These are phyloP conservation scores for Scenedesmus sp. DNA, from an alignment of 163 green algal species.

Conservation along the genomic window DNA sequence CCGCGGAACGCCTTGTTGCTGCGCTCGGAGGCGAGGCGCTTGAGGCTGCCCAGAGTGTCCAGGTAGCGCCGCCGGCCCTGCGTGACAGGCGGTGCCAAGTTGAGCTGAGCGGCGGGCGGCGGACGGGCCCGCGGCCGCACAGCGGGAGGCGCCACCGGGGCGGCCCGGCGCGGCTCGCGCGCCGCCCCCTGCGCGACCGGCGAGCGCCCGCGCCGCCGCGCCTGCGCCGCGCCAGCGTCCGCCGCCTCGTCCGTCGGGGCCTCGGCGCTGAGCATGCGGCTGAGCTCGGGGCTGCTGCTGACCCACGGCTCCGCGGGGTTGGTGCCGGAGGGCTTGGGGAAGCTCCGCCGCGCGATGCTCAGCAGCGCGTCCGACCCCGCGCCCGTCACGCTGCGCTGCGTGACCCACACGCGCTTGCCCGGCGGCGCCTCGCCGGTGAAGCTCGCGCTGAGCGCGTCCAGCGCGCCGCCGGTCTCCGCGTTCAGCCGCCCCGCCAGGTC, in stretches of 20 bases:
- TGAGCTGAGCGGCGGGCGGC: no score
- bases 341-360: background rate
- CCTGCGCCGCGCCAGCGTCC: no score
- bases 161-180: no score
- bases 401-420: conserved; percentile 7
- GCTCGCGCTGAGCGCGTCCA: background rate
- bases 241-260: no score
- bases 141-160: no score
- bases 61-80: no score
- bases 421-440: background rate
- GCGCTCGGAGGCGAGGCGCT: background rate
- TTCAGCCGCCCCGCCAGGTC: background rate
- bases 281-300: background rate
- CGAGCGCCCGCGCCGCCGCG: no score
- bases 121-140: no score
- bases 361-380: conserved; percentile 6
- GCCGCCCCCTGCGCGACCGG: no score
- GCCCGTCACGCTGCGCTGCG: background rate
- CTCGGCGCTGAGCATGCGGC: background rate
- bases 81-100: no score
- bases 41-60: background rate
- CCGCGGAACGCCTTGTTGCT: conserved; percentile 1
- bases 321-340: background rate
- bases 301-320: background rate
- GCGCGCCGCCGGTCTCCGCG: background rate